These are phyloP conservation scores for Tetrapisispora arboricola DNA, from an alignment of 805 yeast species.

Conservation along the genomic window DNA sequence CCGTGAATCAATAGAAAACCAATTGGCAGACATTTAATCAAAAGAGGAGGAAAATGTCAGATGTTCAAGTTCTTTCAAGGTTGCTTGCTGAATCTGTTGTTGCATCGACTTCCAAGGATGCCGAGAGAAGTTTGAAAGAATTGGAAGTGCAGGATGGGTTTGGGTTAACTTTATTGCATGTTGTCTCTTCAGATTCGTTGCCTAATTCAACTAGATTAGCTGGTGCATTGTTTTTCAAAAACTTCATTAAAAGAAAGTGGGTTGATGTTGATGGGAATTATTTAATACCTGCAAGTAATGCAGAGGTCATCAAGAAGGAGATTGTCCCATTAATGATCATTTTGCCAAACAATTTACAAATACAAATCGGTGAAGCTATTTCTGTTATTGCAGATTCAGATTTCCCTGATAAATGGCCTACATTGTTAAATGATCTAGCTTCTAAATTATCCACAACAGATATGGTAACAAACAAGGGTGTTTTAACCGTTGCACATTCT, in stretches of 20 bases:
- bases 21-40: too few species aligned
- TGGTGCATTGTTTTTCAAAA: constrained; percentile 83
- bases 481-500: constrained; percentile 85
- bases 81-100: constrained; percentile 53
- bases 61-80: constrained; percentile 42
- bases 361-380: constrained; percentile 92
- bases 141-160: constrained; percentile 66
- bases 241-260: constrained; percentile 78
- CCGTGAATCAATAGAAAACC: too few species aligned
- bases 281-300: constrained; percentile 49
- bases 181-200: constrained; percentile 55
- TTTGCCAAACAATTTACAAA: constrained; percentile 68
- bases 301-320: constrained; percentile 57
- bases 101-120: constrained; percentile 52
- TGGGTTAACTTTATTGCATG: constrained; percentile 60
- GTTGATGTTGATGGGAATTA: constrained; percentile 82
- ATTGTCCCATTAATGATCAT: constrained; percentile 80
- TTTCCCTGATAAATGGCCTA: constrained; percentile 85
- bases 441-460: constrained; percentile 53
- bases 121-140: constrained; percentile 54
- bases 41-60: constrained; percentile 35
- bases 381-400: constrained; percentile 91
- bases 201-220: constrained; percentile 62
- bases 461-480: constrained; percentile 70
- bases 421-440: constrained; percentile 64